Conservation (phyloP, 75 land plant species). For the Azolla pinnata region DNA sequence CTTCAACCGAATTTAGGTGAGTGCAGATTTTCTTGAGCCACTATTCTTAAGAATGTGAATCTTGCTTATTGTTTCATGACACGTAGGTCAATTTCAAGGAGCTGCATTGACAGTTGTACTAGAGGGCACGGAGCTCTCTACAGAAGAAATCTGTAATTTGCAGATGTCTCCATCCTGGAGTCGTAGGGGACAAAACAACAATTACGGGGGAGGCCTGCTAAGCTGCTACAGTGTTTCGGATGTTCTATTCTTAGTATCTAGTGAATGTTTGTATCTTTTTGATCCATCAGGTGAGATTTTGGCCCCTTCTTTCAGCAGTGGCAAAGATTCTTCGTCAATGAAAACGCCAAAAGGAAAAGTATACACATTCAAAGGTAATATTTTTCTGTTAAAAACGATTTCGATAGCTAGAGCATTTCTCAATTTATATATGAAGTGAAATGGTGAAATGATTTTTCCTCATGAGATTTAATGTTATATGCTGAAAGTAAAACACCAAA, state of each 20-base stretch:
- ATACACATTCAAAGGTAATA: slow-evolving; percentile 62
- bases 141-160: slow-evolving; percentile 67
- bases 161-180: slow-evolving; percentile 78
- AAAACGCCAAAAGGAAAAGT: slow-evolving; percentile 39
- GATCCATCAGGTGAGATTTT: slow-evolving; percentile 76
- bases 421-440: no score
- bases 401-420: no score
- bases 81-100: slow-evolving; percentile 84
- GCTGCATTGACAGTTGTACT: slow-evolving; percentile 60
- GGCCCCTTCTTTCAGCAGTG: slow-evolving; percentile 32
- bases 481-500: no score
- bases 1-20: slow-evolving; percentile 88
- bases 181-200: slow-evolving; percentile 45
- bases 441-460: no score
- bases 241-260: slow-evolving; percentile 55
- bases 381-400: not conserved
- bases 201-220: slow-evolving; percentile 72
- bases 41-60: not conserved
- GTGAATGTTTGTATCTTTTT: slow-evolving; percentile 69
- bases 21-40: not conserved
- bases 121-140: slow-evolving; percentile 66
- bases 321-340: slow-evolving; percentile 24
- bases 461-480: no score
- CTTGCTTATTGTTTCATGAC: not conserved
- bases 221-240: slow-evolving; percentile 62